Base-by-base conservation (phyloP, 1,284 basidiomycete species). In the Pseudozyma hubeiensis region DNA sequence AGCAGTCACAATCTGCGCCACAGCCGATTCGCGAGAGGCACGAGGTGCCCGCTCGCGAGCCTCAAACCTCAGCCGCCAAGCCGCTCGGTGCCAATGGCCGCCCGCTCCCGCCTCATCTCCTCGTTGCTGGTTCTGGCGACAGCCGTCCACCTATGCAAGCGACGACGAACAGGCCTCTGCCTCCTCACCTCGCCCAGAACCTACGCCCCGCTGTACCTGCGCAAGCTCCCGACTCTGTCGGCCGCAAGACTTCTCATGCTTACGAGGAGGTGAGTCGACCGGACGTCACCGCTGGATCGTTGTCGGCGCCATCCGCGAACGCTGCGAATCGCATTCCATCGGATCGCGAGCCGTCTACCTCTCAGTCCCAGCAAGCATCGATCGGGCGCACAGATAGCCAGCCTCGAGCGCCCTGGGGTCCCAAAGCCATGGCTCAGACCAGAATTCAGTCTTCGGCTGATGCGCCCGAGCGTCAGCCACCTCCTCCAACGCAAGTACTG, bases 121-220 rank as follows among this genome's bases (percentile, higher is more conserved):
- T 67, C 7, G 57, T 53, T 33, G 47, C 69, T 33, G 61, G 58
- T 37, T 31, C 63, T 40, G 59, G 14, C n/a, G 68, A 65, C 5
- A n/a, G 16, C 14, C 75, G 58, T 34, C 35, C 55, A 16, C 16
- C 58, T 14, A 41, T 46, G 9, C 53, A 51, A 10, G 19, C 55
- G 46, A 49, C 47, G 7, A 16, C 52, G 41, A 68, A 39, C 43
- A 55, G 70, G 19, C 64, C 70, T 9, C 45, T 79, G 35, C 75
- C 77, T 10, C 77, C 77, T 41, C 77, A 79, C 41, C 65, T 79
- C 8, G 77, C 75, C 14, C 60, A 69, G 30, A 58, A 57, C 19
- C 30, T 67, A 30, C 62, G 64, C 53, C 51, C 67, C 13, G 60
- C 68, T 35, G 57, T 48, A 41, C 30, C 59, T 44, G 30, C 51